Base-by-base conservation (phyloP, 192 early-diverging fungal species). In the Coemansia sp. region DNA sequence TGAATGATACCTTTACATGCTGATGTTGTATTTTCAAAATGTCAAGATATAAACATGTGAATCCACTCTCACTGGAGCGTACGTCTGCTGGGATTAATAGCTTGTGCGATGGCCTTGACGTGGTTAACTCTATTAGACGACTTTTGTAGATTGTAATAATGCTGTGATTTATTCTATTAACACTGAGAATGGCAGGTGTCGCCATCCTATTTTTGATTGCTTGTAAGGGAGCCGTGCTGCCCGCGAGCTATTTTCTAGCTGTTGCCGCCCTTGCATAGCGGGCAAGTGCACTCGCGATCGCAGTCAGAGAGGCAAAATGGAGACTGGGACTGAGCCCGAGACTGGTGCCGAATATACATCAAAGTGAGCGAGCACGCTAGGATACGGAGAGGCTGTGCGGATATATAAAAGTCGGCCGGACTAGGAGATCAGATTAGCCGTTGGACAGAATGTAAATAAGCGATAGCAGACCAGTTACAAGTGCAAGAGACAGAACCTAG, bases 211-310 rank as follows among this genome's bases (percentile, higher is more conserved):
- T 59, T 34, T 59, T 33, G 57, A 11, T n/a, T 59, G 54, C 54
- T 57, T 27, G 54, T n/a, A 19, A 46, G 19, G 17, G 45, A 46
- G 45, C 45, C n/a, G 45, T 46, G 45, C 45, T 46, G 40, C 40
- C 3, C 14, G 40, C 10, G 40, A 41, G 40, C 40, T 41, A 41
- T 41, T 41, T 5, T 14, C 54, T 57, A 57, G 7, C 54, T 19
- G 13, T 33, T 33, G 8, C 33, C 33, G 10, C 54, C 4, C 24
- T 40, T 66, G 51, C 64, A 66, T n/a, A 66, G 39, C 14, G 50
- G 13, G 27, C 65, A 66, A 39, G 16, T 44, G 53, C 65, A 66
- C 37, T 56, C 36, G 24, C 65, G 65, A 21, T 62, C 61, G 61
- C 40, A 44, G 41, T 44, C 37, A n/a, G 10, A 44, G 40, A 62